phyloP scores from a whole-genome alignment of 768 basidiomycete genomes.

The Mycena olivaceomarginata region DNA sequence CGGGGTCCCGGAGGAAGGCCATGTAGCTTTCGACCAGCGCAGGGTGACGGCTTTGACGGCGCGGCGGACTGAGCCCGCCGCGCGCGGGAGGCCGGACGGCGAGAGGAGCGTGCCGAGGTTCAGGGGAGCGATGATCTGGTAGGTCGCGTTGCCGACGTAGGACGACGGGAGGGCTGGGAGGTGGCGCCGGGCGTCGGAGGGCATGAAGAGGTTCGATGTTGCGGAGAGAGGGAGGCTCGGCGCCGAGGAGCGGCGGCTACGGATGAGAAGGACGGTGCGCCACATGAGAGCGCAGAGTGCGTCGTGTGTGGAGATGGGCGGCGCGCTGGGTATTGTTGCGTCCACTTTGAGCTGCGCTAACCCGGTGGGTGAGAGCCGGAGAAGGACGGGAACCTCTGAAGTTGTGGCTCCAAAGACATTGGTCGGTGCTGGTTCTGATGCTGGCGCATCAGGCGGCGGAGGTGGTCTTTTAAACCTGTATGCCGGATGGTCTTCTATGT shows the following conservation, averaged over 20 bases:
- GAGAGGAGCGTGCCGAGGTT: conserved; percentile 23
- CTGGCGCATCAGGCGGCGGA: neutral
- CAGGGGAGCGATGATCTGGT: conserved; percentile 26
- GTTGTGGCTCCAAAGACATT: neutral
- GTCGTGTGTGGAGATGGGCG: conserved; percentile 20
- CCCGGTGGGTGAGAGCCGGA: conserved; percentile 8
- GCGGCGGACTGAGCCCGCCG: conserved; percentile 15
- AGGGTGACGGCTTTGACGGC: conserved; percentile 7
- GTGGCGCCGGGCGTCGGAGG: conserved; percentile 18
- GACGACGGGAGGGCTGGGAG: neutral
- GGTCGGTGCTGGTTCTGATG: neutral
- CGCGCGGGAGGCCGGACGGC: conserved; percentile 21
- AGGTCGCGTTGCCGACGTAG: conserved; percentile 26
- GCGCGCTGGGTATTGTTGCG: conserved; percentile 1
- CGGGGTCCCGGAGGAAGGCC: conserved; percentile 9
- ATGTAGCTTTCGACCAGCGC: conserved; percentile 16
- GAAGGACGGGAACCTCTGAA: conserved; percentile 2
- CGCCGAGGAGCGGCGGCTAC: neutral
- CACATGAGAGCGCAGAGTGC: conserved; percentile 25
- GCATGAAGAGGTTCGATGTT: conserved; percentile 24
- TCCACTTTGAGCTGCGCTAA: conserved; percentile 22
- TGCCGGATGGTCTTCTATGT: conserved; percentile 14
- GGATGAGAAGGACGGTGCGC: conserved; percentile 3
- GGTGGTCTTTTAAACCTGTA: conserved; percentile 1
- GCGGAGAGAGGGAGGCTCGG: neutral